phyloP scores from a whole-genome alignment of 2,329 filamentous ascomycete species.

The Dactylellina haptotyla region DNA sequence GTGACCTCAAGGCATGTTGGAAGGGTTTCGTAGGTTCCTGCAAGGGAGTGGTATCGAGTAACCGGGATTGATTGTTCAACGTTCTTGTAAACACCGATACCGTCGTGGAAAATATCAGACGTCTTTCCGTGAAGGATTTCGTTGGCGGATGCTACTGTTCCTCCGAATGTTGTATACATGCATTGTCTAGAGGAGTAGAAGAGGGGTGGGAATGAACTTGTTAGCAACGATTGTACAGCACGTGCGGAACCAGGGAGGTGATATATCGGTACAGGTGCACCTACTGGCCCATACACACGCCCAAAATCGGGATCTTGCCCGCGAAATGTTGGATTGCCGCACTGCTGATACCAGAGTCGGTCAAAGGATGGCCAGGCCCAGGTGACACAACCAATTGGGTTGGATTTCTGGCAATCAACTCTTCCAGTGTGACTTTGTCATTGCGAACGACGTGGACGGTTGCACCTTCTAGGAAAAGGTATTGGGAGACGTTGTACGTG shows the following conservation, averaged over 20 bases:
- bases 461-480: constrained; percentile 94
- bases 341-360: constrained; percentile 91
- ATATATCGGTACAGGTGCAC: constrained; percentile 60
- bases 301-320: constrained; percentile 92
- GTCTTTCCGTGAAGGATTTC: constrained; percentile 99
- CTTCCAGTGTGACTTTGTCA: constrained; percentile 85
- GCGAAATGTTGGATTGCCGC: constrained; percentile 90
- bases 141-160: constrained; percentile 88
- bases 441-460: constrained; percentile 90
- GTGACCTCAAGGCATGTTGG: constrained; percentile 87
- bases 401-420: constrained; percentile 82
- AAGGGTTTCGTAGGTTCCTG: constrained; percentile 86
- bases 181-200: constrained; percentile 73
- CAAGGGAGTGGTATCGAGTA: constrained; percentile 94
- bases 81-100: constrained; percentile 88
- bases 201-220: background rate
- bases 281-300: constrained; percentile 98
- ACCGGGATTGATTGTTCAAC: constrained; percentile 83
- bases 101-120: constrained; percentile 86
- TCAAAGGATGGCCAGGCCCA: constrained; percentile 89
- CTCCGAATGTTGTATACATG: constrained; percentile 93
- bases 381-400: constrained; percentile 96
- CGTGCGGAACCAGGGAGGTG: background rate
- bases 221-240: background rate
- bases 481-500: constrained; percentile 99